Conservation (phyloP, 2,329 filamentous ascomycete genomes). For the Magnaporthales sp. region DNA sequence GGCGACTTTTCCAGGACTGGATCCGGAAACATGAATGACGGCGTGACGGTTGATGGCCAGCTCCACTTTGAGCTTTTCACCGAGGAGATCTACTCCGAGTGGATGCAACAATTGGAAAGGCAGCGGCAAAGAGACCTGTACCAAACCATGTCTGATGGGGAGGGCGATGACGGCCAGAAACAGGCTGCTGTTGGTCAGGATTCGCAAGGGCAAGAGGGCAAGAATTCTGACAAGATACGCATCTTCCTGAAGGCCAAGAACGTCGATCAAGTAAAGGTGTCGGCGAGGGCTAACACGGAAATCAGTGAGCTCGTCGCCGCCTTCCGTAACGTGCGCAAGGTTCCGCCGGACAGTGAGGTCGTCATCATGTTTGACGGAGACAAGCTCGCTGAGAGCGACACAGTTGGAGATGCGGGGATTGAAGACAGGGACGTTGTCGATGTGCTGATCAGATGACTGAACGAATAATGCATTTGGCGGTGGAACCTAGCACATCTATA, state of each 20-base stretch:
- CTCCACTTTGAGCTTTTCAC: conserved; percentile 77
- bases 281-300: conserved; percentile 44
- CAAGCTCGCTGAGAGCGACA: conserved; percentile 48
- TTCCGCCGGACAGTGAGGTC: conserved; percentile 45
- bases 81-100: conserved; percentile 44
- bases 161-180: conserved; percentile 8
- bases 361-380: conserved; percentile 71
- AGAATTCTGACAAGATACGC: conserved; percentile 27
- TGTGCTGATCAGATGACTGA: conserved; percentile 50
- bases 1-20: conserved; percentile 30
- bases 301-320: conserved; percentile 53
- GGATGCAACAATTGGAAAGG: conserved; percentile 39
- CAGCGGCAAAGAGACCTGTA: conserved; percentile 33
- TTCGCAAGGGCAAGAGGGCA: conserved; percentile 12
- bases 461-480: not conserved
- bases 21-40: conserved; percentile 15
- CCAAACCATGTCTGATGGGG: conserved; percentile 26
- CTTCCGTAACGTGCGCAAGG: conserved; percentile 46
- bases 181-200: not conserved
- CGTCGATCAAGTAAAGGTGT: conserved; percentile 39
- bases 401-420: conserved; percentile 60
- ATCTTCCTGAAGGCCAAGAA: conserved; percentile 46
- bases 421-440: conserved; percentile 69
- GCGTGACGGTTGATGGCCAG: conserved; percentile 36
- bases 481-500: not conserved